Percentiles rank a stretch among this genome's conserved stretches.
These are phyloP conservation scores for Trypanosomatidae sp. DNA, from an alignment of 208 protist genomes.

Conservation along the genomic window DNA sequence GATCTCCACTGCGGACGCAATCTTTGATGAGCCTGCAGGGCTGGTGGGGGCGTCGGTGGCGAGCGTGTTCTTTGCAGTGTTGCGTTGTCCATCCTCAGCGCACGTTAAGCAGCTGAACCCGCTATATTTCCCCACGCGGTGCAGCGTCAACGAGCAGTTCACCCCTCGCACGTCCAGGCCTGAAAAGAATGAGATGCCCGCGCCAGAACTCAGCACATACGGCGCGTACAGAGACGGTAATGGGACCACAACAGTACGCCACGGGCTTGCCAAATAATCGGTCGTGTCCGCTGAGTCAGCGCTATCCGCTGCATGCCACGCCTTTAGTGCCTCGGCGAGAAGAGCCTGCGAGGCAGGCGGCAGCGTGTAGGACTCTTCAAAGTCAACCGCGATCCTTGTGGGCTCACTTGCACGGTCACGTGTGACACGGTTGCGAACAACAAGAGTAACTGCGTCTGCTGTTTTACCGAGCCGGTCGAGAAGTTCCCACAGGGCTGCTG, in stretches of 20 bases:
- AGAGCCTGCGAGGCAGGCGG: not conserved
- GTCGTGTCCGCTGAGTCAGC: not conserved
- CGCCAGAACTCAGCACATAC: conserved; percentile 19
- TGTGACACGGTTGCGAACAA: conserved; percentile 13
- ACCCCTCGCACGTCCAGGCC: not conserved
- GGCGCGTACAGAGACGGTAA: conserved; percentile 22
- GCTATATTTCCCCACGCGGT: conserved; percentile 13
- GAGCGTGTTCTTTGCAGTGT: not conserved
- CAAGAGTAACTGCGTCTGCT: not conserved
- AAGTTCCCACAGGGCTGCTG: conserved; percentile 17
- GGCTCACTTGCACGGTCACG: conserved; percentile 17
- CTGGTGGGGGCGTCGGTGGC: not conserved
- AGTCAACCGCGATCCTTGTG: conserved; percentile 4
- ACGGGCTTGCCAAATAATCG: not conserved
- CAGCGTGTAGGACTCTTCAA: conserved; percentile 27
- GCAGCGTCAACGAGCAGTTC: conserved; percentile 18
- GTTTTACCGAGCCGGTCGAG: conserved; percentile 3
- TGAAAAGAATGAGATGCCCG: conserved; percentile 1
- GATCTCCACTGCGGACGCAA: not conserved
- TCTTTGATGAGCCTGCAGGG: not conserved
- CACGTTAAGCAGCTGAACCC: conserved; percentile 22
- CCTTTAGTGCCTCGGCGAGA: conserved; percentile 9
- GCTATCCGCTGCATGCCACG: conserved; percentile 16
- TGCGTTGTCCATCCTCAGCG: conserved; percentile 1
- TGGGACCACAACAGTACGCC: not conserved